These are phyloP conservation scores for Kwoniella sp. DNA, from an alignment of 768 basidiomycete species.

Conservation along the genomic window DNA sequence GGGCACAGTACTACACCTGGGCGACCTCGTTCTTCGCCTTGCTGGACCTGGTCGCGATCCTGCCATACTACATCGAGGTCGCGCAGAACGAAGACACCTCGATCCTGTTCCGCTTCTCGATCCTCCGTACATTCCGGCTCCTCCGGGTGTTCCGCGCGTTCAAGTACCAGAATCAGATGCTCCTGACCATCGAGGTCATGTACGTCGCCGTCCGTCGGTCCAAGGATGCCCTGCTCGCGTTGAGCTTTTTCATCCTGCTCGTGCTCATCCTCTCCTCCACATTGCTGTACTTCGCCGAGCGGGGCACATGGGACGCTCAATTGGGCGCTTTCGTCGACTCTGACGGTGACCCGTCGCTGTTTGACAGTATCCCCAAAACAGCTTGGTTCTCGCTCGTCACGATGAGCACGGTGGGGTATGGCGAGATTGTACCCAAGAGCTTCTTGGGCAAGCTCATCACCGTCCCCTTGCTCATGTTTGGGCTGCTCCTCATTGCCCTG, in stretches of 20 bases:
- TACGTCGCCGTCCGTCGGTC: conserved; percentile 79
- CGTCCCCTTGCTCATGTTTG: conserved; percentile 78
- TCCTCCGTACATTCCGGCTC: conserved; percentile 81
- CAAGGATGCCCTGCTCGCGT: conserved; percentile 77
- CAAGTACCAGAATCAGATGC: conserved; percentile 57
- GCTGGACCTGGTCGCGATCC: conserved; percentile 75
- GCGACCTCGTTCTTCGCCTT: conserved; percentile 66
- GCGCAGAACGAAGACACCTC: conserved; percentile 79
- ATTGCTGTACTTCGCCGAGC: conserved; percentile 82
- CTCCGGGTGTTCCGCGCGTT: conserved; percentile 86
- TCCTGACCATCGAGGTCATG: conserved; percentile 64
- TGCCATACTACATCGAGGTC: conserved; percentile 86
- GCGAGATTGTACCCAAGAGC: conserved; percentile 83
- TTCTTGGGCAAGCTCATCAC: conserved; percentile 82
- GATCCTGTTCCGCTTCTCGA: conserved; percentile 83
- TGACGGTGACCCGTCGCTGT: conserved; percentile 58
- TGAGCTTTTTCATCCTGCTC: conserved; percentile 84
- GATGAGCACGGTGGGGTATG: conserved; percentile 85
- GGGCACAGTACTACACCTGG: conserved; percentile 56
- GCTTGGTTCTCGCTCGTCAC: conserved; percentile 64
- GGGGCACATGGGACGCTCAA: conserved; percentile 80
- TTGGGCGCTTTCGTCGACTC: conserved; percentile 76
- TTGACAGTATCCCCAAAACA: conserved; percentile 66
- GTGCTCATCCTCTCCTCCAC: conserved; percentile 83
- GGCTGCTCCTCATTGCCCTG: conserved; percentile 79